A percentile compares a stretch with the other conserved stretches of the same genome.
These are phyloP conservation scores for Saccharomycopsis synnaedendra DNA, from an alignment of 805 yeast genomes.

Conservation along the genomic window DNA sequence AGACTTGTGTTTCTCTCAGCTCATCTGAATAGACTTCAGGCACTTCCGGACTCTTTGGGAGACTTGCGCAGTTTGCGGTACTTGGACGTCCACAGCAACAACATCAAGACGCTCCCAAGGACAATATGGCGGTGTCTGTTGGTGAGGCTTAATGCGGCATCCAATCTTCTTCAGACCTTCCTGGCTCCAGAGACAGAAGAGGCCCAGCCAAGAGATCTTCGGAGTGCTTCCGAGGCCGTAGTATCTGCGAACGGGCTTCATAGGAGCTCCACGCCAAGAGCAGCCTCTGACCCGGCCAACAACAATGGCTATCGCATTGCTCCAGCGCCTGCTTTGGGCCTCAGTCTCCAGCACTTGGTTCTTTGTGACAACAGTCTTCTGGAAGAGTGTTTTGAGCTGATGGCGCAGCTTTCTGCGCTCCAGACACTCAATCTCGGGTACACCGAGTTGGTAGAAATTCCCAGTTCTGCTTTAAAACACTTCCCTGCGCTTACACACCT, in stretches of 20 bases:
- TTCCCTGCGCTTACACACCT: conserved; percentile 49
- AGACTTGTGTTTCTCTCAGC: conserved; percentile 58
- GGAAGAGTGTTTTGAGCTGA: conserved; percentile 63
- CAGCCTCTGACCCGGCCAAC: not conserved
- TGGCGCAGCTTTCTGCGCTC: conserved; percentile 48
- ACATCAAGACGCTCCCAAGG: conserved; percentile 41
- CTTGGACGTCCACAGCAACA: conserved; percentile 56
- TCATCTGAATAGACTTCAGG: conserved; percentile 62
- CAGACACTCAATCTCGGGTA: conserved; percentile 66
- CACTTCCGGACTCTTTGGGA: conserved; percentile 58
- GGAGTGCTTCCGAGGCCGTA: not conserved
- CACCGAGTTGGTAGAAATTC: conserved; percentile 75
- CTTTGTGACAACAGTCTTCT: conserved; percentile 76
- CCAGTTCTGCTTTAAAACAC: conserved; percentile 54
- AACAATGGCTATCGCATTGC: not conserved
- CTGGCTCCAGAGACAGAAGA: conserved; percentile 8
- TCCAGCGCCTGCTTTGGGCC: conserved; percentile 24
- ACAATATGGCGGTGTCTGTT: conserved; percentile 65
- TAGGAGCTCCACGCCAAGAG: not conserved
- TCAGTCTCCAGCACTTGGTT: conserved; percentile 43
- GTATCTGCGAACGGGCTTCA: not conserved
- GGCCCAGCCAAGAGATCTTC: conserved; percentile 8
- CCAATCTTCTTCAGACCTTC: conserved; percentile 39
- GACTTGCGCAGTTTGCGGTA: conserved; percentile 37
- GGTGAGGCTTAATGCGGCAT: conserved; percentile 90